These are phyloP conservation scores for Solanum bulbocastanum DNA, from an alignment of 257 asterid genomes.

Conservation along the genomic window DNA sequence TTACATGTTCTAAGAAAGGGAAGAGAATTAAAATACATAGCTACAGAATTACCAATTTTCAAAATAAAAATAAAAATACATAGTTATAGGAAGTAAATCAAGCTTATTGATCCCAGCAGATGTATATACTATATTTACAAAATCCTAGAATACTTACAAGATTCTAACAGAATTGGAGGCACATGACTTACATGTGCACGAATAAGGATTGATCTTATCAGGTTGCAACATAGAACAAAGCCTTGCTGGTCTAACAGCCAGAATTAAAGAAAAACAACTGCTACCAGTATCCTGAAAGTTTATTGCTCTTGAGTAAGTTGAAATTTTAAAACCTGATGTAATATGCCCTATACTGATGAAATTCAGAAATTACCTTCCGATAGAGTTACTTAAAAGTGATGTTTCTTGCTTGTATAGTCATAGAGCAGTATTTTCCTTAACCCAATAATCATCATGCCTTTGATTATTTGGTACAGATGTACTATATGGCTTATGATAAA, in stretches of 20 bases:
- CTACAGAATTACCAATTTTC: background rate
- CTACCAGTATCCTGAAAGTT: background rate
- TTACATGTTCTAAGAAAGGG: background rate
- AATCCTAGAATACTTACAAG: background rate
- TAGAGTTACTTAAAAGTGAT: background rate
- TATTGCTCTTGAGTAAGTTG: background rate
- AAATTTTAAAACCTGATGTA: background rate
- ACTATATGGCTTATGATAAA: constrained; percentile 71
- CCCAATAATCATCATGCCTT: background rate
- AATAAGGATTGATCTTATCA: background rate
- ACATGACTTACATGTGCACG: background rate
- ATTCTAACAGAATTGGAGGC: background rate
- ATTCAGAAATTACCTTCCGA: background rate
- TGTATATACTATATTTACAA: background rate
- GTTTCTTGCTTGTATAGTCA: background rate
- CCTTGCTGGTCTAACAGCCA: background rate
- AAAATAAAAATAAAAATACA: background rate
- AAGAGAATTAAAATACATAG: background rate
- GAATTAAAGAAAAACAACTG: background rate
- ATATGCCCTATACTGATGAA: background rate
- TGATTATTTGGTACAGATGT: constrained; percentile 44
- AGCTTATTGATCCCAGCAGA: background rate
- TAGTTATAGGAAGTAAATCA: background rate
- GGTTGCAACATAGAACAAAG: background rate
- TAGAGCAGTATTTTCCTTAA: background rate